phyloP scores from a whole-genome alignment of 768 basidiomycete species.

The Vishniacozyma victoriae region DNA sequence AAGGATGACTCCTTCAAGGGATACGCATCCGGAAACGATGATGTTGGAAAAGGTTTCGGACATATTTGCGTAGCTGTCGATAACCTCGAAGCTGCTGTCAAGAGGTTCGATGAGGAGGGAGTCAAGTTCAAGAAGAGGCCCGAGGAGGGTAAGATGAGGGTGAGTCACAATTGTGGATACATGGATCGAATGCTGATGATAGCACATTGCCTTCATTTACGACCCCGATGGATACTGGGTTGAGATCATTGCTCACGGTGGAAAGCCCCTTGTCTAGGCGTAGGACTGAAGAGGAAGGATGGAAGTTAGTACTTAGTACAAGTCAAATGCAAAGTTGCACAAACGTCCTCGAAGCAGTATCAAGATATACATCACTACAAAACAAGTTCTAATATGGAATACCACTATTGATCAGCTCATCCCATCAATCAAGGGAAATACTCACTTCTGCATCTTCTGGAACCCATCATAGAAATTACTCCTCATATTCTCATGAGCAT shows the following conservation, averaged over 20 bases:
- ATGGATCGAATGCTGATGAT: slow-evolving; percentile 2
- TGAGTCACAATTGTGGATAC: slow-evolving; percentile 8
- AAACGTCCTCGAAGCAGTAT: too few relatives aligned
- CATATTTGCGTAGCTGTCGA: slow-evolving; percentile 84
- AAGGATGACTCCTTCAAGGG: slow-evolving; percentile 68
- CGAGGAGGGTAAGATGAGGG: slow-evolving; percentile 73
- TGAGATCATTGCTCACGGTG: slow-evolving; percentile 38
- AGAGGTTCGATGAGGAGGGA: slow-evolving; percentile 69
- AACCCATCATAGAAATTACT: slow-evolving; percentile 95
- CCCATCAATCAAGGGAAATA: background rate
- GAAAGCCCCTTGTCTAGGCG: too few relatives aligned
- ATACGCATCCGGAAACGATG: slow-evolving; percentile 78
- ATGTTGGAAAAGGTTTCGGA: slow-evolving; percentile 71
- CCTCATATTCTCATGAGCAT: slow-evolving; percentile 91
- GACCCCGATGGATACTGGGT: slow-evolving; percentile 47
- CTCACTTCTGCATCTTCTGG: slow-evolving; percentile 53
- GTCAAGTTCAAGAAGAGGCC: slow-evolving; percentile 82
- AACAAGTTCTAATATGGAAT: background rate
- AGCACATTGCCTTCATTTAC: slow-evolving; percentile 42
- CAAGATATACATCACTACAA: too few relatives aligned
- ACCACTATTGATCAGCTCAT: background rate
- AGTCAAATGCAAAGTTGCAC: too few relatives aligned
- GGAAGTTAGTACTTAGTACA: too few relatives aligned
- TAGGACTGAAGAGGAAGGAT: too few relatives aligned
- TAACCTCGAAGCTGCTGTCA: slow-evolving; percentile 75